Base-by-base conservation (phyloP, 2,329 filamentous ascomycete species). In the Claviceps purpurea region DNA sequence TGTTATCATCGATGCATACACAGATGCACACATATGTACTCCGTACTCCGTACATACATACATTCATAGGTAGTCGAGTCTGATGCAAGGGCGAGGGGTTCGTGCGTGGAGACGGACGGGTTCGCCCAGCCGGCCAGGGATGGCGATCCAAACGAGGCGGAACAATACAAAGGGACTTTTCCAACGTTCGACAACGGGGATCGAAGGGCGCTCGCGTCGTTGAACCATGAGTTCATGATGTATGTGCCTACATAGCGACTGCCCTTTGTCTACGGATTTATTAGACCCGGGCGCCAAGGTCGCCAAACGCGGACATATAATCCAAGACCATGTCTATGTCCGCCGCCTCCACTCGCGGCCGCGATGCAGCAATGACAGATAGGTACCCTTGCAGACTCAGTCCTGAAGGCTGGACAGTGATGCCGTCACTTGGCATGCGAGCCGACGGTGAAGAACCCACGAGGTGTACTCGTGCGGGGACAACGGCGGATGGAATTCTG, bases 371-470 rank as follows among this genome's bases (percentile, higher is more conserved):
- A 20, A 18, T 18, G 18, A 18, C 16, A 43, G 18, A 18, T 5
- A 43, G 18, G 8, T 5, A 20, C 16, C 18, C 41, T 20, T 18
- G 16, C 16, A 18, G 18, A 18, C 1, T 18, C 18, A 43, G 5
- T 6, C 8, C 39, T 40, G 30, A 34, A 45, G 6, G 4, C 34
- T 5, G n/a, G 14, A 22, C n/a, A 38, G 18, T 30, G 43, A 46
- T 42, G 37, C 39, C 43, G 50, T 51, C 43, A 47, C 45, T 24
- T 47, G 50, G 43, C 38, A 51, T 51, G 43, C 37, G 24, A 42
- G n/a, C 37, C 18, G 30, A 24, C 41, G 18, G 42, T 30, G 8
- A 11, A 5, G 16, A 49, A 30, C 2, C 22, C 26, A 39, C 39
- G 16, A 38, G 41, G 18, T 30, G 49, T 20, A 11, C 30, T 34